These are phyloP conservation scores for Posidonia australis DNA, from an alignment of 106 monocot genomes.

Conservation along the genomic window DNA sequence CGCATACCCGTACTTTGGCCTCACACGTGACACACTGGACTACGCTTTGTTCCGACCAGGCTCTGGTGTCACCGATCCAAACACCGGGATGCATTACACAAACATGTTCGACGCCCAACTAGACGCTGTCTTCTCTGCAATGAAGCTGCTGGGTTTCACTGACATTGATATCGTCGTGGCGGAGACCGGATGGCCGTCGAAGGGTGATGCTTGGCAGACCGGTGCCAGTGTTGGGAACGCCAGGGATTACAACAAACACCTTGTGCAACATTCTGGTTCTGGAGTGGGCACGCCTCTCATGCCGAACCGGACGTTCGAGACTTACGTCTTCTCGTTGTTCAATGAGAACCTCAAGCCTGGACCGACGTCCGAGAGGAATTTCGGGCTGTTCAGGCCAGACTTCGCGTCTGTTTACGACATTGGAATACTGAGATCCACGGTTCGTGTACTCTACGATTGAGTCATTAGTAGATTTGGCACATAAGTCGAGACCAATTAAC, in stretches of 20 bases:
- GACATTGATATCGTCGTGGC: constrained; percentile 59
- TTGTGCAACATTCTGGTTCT: constrained; percentile 33
- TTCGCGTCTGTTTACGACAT: constrained; percentile 49
- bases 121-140: constrained; percentile 63
- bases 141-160: constrained; percentile 36
- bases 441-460: no score
- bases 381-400: constrained; percentile 50
- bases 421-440: constrained; percentile 31
- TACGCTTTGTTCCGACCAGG: constrained; percentile 58
- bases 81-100: constrained; percentile 40
- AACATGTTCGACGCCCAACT: constrained; percentile 85
- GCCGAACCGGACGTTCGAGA: constrained; percentile 59
- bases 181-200: constrained; percentile 73
- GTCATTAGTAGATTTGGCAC: no score
- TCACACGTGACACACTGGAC: constrained; percentile 41
- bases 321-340: constrained; percentile 60
- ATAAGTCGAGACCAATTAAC: no score
- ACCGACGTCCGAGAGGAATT: constrained; percentile 64
- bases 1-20: constrained; percentile 72
- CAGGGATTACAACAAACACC: constrained; percentile 40
- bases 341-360: no score
- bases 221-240: constrained; percentile 32
- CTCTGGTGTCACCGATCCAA: constrained; percentile 32
- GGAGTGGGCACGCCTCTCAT: constrained; percentile 66
- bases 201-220: constrained; percentile 36